phyloP scores from a whole-genome alignment of 164 flowering plant species.

The Tetrastigma voinierianum region DNA sequence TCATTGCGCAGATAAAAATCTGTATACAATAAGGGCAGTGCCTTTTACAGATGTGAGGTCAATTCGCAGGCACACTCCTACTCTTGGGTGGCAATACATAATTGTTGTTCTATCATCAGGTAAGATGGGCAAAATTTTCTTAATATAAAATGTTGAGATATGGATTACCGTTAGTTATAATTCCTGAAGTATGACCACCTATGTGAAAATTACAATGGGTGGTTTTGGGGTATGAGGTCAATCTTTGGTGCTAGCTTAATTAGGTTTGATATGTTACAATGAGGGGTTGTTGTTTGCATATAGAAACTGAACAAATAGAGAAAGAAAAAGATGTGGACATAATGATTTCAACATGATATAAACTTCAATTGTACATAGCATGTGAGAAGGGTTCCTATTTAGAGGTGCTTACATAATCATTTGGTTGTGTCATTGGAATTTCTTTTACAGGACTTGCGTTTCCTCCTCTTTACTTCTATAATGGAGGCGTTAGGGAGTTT shows the following conservation, averaged over 20 bases:
- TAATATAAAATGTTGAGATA: neutral
- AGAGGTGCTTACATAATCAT: neutral
- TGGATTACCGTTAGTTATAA: neutral
- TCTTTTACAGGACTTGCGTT: conserved; percentile 79
- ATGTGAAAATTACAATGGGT: neutral
- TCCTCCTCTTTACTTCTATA: conserved; percentile 96
- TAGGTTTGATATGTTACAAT: neutral
- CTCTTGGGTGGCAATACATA: conserved; percentile 93
- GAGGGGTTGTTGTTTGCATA: too few relatives aligned
- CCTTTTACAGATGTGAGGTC: conserved; percentile 83
- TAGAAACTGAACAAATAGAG: too few relatives aligned
- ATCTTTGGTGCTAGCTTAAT: neutral
- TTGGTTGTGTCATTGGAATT: neutral
- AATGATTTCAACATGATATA: neutral
- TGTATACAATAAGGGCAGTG: conserved; percentile 85
- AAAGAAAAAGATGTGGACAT: too few relatives aligned
- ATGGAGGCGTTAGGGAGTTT: conserved; percentile 94
- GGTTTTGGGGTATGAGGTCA: neutral
- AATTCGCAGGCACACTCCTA: conserved; percentile 85
- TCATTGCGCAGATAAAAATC: conserved; percentile 63
- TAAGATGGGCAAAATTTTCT: conserved; percentile 15
- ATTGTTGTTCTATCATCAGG: conserved; percentile 91
- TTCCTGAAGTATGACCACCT: neutral
- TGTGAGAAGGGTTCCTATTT: neutral
- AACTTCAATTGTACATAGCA: neutral